Evolutionary conservation across 495 filamentous ascomycete species (phyloP), one percentile per base, ranked within the genome.

Genomic region (Oidiodendron maius): DNA sequence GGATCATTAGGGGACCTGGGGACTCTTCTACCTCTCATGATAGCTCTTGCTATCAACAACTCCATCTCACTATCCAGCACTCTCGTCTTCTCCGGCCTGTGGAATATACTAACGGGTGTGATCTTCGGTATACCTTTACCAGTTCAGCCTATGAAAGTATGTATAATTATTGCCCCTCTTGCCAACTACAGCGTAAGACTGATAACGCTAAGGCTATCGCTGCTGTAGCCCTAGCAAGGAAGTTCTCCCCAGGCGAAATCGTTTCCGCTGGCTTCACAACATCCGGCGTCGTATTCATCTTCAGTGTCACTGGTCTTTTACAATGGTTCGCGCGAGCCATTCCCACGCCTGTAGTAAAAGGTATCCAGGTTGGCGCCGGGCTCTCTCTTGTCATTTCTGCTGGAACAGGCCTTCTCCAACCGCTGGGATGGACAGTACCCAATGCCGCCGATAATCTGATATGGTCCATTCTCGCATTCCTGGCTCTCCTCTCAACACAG

Each of bases 331-430:
- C 81, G 6, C 61, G 69, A n/a, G 70, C 77, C 6, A 84, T 95
- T 20, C 91, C 91, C 1, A 76, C 87, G 15, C 87, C 89, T 3
- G 81, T 97, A 3, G 78, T 97, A 46, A 95, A 93, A 60, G 91
- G 91, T 10, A 95, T 97, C 57, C 91, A 97, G 65, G 79, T 95
- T 39, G 91, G 91, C 20, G 90, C 91, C 3, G 91, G 89, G 0
- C 67, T 97, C 20, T 83, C 80, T 11, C 75, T 97, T 11, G 71
- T 86, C 36, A 78, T 91, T 44, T 83, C 85, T 18, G 84, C 87
- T 6, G 84, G 84, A n/a, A 61, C 67, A 2, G 71, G 72, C 46
- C 67, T 89, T 28, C 73, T 88, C 8, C 63, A 69, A 15, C 72
- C 77, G 3, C 70, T 87, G 10, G 67, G 67, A 4, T 87, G 80